A percentile compares a stretch with the other conserved stretches of the same genome.
Evolutionary conservation across 768 basidiomycete genomes (phyloP).

Genomic region (Auriscalpium microsporum): DNA sequence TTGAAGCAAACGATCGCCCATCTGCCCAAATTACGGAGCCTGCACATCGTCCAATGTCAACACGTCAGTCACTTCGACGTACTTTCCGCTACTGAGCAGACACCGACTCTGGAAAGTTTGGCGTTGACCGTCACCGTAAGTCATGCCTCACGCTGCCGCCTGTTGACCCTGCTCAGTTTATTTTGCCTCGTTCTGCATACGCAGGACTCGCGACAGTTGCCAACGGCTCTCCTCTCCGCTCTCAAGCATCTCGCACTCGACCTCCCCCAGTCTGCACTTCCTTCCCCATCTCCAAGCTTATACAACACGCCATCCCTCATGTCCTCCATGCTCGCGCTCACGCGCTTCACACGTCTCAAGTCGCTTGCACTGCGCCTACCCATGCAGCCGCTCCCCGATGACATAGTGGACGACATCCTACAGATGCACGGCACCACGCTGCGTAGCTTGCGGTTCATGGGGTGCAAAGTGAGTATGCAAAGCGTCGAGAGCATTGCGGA

Average conservation of each 20-base stretch:
- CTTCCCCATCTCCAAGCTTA: slow-evolving; percentile 5
- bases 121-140: slow-evolving; percentile 55
- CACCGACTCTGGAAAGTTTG: slow-evolving; percentile 50
- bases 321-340: slow-evolving; percentile 23
- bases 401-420: slow-evolving; percentile 6
- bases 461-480: not conserved
- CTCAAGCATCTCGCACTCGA: slow-evolving; percentile 50
- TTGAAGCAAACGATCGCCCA: slow-evolving; percentile 39
- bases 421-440: slow-evolving; percentile 9
- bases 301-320: slow-evolving; percentile 20
- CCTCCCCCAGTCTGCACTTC: slow-evolving; percentile 27
- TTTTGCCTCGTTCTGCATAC: too few species aligned
- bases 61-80: slow-evolving; percentile 45
- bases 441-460: slow-evolving; percentile 7
- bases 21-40: slow-evolving; percentile 44
- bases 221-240: slow-evolving; percentile 29
- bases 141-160: slow-evolving; percentile 15
- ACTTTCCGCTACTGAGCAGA: slow-evolving; percentile 36
- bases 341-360: slow-evolving; percentile 14
- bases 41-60: slow-evolving; percentile 56
- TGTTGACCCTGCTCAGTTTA: slow-evolving; percentile 9
- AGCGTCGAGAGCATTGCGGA: slow-evolving; percentile 10
- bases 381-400: slow-evolving; percentile 3
- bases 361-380: slow-evolving; percentile 11
- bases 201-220: slow-evolving; percentile 1